Conservation (phyloP, 768 basidiomycete genomes). For the Bullera alba region DNA sequence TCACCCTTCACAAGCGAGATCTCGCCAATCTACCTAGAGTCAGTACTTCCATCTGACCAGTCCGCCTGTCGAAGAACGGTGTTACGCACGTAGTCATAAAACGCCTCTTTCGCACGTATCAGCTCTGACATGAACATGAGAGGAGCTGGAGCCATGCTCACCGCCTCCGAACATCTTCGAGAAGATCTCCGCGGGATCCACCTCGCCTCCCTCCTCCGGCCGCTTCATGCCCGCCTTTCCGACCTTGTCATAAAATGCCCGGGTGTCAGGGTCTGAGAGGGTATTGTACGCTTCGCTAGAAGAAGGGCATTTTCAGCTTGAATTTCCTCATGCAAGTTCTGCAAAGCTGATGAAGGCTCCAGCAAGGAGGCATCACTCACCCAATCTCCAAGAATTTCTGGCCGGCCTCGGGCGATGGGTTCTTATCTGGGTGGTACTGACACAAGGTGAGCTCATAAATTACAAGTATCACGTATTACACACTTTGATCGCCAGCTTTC, state of each 20-base stretch:
- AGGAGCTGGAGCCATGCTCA: constrained; percentile 8
- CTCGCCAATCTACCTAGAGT: constrained; percentile 71
- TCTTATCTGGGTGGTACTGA: constrained; percentile 94
- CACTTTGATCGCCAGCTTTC: constrained; percentile 89
- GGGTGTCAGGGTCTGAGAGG: constrained; percentile 58
- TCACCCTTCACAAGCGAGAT: constrained; percentile 81
- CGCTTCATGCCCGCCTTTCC: constrained; percentile 73
- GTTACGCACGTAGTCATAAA: constrained; percentile 71
- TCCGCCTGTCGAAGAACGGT: background rate
- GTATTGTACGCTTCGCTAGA: constrained; percentile 86
- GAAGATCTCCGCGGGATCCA: constrained; percentile 91
- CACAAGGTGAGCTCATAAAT: constrained; percentile 1
- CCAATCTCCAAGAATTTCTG: constrained; percentile 96
- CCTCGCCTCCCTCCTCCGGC: constrained; percentile 73
- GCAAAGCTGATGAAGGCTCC: background rate
- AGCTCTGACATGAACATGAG: background rate
- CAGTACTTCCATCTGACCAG: background rate
- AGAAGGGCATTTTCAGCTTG: background rate
- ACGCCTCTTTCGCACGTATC: constrained; percentile 54
- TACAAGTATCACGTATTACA: constrained; percentile 15
- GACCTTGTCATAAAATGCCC: constrained; percentile 89
- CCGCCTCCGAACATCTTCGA: constrained; percentile 86
- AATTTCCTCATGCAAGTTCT: background rate
- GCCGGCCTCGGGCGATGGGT: constrained; percentile 82
- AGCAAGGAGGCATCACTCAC: too few relatives aligned